Evolutionary conservation across 139 green algal species (phyloP), one percentile per base, ranked within the genome.

Genomic region (Diplosphaera chodatii): DNA sequence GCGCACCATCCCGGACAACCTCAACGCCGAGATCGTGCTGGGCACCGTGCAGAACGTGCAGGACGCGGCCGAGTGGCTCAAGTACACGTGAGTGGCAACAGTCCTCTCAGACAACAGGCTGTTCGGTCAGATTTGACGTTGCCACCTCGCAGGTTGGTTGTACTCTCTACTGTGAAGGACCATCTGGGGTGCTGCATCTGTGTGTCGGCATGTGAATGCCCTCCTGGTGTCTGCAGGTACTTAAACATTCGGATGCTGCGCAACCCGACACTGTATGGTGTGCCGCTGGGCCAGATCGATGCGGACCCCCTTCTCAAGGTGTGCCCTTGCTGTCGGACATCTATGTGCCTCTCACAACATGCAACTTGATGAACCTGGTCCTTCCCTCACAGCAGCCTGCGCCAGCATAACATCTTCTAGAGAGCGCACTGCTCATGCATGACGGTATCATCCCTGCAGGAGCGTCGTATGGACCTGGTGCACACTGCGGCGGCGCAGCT

Each of bases 11-110:
- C 73, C 91, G 4, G 92, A 99, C 85, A 94, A 91, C 76, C 82
- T 99, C 22, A 99, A 99, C 67, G 95, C 95, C 4, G 95, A 99
- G 88, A 76, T 99, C 21, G 94, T 98, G 67, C 84, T 98, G 71
- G 93, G 94, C 16, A 94, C 87, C 0, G 88, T 94, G 56, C 79
- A 88, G 73, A 94, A 87, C 81, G 67, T 97, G 16, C 74, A 85
- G 66, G 92, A 97, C 64, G 92, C 90, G 1, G 86, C 89, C 29
- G 78, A 83, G 28, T 97, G 92, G 92, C 86, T 97, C 68, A 90
- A 90, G 62, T 97, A 97, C 82, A 91, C 89, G 66, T 78, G 73
- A 78, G 73, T 16, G 15, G 22, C n/a, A 2, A 22, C 33, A 16
- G 15, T 13, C 8, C 37, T 48, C 37, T 48, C 13, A 8, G 8